Base-by-base conservation (phyloP, 208 protist genomes). In the Crithidia sp. region DNA sequence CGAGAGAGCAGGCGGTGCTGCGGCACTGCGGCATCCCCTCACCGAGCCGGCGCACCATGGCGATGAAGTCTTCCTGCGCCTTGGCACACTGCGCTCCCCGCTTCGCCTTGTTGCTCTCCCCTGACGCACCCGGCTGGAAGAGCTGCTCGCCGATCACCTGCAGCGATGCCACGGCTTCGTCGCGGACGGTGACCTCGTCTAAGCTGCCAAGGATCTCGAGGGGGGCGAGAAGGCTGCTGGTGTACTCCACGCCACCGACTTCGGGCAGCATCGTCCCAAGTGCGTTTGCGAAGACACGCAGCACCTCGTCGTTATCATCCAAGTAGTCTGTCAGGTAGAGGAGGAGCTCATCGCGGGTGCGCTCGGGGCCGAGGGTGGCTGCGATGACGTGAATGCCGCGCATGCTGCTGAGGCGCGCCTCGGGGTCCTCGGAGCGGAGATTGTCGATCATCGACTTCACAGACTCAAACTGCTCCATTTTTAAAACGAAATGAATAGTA, bases 261-360 rank as follows among this genome's bases (percentile, higher is more conserved):
- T 98, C 92, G 4, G 95, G 87, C 39, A 99, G 89, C 89, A 99
- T 99, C 55, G 98, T 98, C 19, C 97, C 98, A 7, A 99, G 82
- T 61, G 99, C 96, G 71, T 99, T 98, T 4, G 98, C 97, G 44
- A 99, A 89, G 7, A 98, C 98, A 5, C 98, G 89, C 43, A 99
- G 84, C 17, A 99, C 98, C 79, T 99, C 99, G 76, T 99, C 99
- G 83, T 99, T 99, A 82, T 99, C 99, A 68, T 99, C 99, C 39
- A 99, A 90, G 62, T 94, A 94, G 97, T 98, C 98, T 44, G 96
- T 98, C 13, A 99, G 87, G 78, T 99, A 99, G 36, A 98, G 96
- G 7, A 99, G 85, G 14, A 99, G 88, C 81, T 99, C 99, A 19
- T 94, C 82, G 43, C 98, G 85, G 0, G 98, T 99, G 40, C 97